A percentile compares a stretch with the other conserved stretches of the same genome.
phyloP scores from a whole-genome alignment of 495 filamentous ascomycete genomes.

The Aspergillus saccharolyticus region DNA sequence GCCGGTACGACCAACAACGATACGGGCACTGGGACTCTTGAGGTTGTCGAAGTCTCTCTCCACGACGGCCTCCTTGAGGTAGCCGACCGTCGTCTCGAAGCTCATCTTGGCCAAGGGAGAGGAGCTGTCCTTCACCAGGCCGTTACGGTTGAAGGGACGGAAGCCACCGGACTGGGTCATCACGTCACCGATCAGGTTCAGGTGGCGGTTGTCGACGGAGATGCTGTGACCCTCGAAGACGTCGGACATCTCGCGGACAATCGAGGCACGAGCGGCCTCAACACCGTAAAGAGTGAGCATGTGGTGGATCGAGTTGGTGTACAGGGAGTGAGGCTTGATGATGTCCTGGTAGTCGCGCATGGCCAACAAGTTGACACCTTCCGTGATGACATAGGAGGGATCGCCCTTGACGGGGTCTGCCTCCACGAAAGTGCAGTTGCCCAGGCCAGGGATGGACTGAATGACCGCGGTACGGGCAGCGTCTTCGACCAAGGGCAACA shows the following conservation, averaged over 20 bases:
- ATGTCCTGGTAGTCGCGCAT: constrained; percentile 83
- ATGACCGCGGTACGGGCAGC: constrained; percentile 73
- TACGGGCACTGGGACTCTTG: constrained; percentile 75
- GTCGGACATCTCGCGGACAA: constrained; percentile 78
- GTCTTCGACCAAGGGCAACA: constrained; percentile 81
- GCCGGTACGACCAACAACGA: constrained; percentile 79
- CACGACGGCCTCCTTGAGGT: constrained; percentile 84
- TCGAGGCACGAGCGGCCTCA: constrained; percentile 80
- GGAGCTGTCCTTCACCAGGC: constrained; percentile 67
- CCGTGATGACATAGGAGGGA: constrained; percentile 60
- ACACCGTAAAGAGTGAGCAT: constrained; percentile 86
- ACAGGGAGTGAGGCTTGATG: constrained; percentile 80
- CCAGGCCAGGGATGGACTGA: constrained; percentile 75
- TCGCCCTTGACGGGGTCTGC: constrained; percentile 55
- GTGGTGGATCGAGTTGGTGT: constrained; percentile 87
- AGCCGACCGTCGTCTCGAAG: constrained; percentile 94
- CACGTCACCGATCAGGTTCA: constrained; percentile 92
- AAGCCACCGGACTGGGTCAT: constrained; percentile 91
- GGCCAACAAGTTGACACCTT: constrained; percentile 82
- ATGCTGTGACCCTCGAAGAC: constrained; percentile 94
- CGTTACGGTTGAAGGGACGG: constrained; percentile 84
- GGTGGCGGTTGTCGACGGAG: constrained; percentile 82
- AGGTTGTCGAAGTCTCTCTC: constrained; percentile 89
- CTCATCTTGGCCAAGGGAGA: constrained; percentile 97
- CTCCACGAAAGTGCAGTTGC: constrained; percentile 63